phyloP scores from a whole-genome alignment of 352 stramenopile genomes.

The Pythium brachiatum region DNA sequence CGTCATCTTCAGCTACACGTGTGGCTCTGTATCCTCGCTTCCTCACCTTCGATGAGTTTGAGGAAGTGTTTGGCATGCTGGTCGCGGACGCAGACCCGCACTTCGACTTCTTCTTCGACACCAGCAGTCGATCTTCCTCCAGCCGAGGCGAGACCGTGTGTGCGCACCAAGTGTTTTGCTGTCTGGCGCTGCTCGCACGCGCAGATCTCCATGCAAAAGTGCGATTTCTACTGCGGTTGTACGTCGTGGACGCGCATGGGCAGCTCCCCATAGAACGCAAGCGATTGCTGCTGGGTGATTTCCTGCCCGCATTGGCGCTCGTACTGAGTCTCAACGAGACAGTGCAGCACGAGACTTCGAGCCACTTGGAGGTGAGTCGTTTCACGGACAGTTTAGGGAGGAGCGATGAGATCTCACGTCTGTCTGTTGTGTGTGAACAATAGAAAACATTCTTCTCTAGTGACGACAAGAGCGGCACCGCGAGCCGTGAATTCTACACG shows the following conservation, averaged over 20 bases:
- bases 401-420: not conserved
- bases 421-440: not conserved
- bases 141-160: conserved; percentile 32
- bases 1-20: not conserved
- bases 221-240: conserved; percentile 54
- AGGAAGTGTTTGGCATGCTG: conserved; percentile 77
- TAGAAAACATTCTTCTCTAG: conserved; percentile 46
- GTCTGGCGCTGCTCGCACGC: conserved; percentile 47
- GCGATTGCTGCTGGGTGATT: conserved; percentile 43
- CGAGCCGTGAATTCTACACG: conserved; percentile 45
- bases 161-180: conserved; percentile 56
- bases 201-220: conserved; percentile 60
- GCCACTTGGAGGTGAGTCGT: conserved; percentile 29
- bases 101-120: conserved; percentile 57
- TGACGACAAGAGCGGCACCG: conserved; percentile 37
- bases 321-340: conserved; percentile 38
- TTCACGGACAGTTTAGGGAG: not conserved
- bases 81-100: conserved; percentile 60
- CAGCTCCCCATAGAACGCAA: conserved; percentile 41
- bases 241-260: conserved; percentile 40
- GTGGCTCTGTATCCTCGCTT: conserved; percentile 40
- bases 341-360: conserved; percentile 28
- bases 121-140: conserved; percentile 1
- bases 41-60: conserved; percentile 50
- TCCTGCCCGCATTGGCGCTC: conserved; percentile 37